Conservation (phyloP, 805 yeast genomes). For the Ogataea haglerorum region DNA sequence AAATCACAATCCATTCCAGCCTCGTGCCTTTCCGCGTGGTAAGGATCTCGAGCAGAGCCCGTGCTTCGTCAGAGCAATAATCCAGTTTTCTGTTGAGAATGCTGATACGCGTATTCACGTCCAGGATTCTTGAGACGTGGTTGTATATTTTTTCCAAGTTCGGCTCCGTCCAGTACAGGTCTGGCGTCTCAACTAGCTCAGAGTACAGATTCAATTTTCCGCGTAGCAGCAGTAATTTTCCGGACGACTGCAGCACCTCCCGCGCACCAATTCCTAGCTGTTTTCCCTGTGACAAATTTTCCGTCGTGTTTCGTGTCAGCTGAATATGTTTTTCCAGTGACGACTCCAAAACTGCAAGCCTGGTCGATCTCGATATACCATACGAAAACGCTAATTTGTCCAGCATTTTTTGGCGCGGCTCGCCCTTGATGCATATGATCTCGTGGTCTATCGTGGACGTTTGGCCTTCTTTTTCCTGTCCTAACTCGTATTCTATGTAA, state of each 20-base stretch:
- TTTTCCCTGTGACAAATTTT: slow-evolving; percentile 60
- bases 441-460: slow-evolving; percentile 53
- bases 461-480: slow-evolving; percentile 34
- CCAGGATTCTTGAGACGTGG: slow-evolving; percentile 66
- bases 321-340: slow-evolving; percentile 66
- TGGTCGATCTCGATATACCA: slow-evolving; percentile 82
- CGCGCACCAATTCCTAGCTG: slow-evolving; percentile 49
- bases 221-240: slow-evolving; percentile 68
- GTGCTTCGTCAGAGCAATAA: slow-evolving; percentile 85
- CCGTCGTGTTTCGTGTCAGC: slow-evolving; percentile 62
- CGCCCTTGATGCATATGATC: slow-evolving; percentile 60
- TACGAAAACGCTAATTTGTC: slow-evolving; percentile 88
- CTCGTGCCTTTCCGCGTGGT: slow-evolving; percentile 74
- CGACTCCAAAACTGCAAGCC: slow-evolving; percentile 75
- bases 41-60: slow-evolving; percentile 69
- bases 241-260: slow-evolving; percentile 68
- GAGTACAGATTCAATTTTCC: slow-evolving; percentile 84
- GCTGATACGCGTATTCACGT: slow-evolving; percentile 70
- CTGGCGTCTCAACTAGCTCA: slow-evolving; percentile 89
- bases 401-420: slow-evolving; percentile 47
- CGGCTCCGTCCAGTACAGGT: slow-evolving; percentile 91
- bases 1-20: slow-evolving; percentile 85
- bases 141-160: slow-evolving; percentile 73
- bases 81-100: slow-evolving; percentile 83
- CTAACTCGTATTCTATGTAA: slow-evolving; percentile 38